Evolutionary conservation across 1,284 basidiomycete genomes (phyloP).

Genomic region (Ganoderma sinense): DNA sequence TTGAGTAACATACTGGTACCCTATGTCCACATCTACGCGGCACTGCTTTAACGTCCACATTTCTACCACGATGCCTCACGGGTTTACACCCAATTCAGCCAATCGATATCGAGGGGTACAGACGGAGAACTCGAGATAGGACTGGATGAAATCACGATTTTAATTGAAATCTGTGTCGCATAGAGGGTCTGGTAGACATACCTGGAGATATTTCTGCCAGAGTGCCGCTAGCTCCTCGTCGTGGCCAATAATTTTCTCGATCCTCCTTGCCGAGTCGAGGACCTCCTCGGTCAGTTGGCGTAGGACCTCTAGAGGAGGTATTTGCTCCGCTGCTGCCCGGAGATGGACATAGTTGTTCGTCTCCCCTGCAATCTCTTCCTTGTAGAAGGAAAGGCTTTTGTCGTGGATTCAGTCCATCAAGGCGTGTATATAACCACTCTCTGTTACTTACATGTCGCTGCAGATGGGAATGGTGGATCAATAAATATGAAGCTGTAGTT

Average conservation of each 20-base stretch:
- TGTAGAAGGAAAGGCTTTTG: slow-evolving; percentile 30
- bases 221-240: slow-evolving; percentile 20
- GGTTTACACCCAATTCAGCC: slow-evolving; percentile 15
- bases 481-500: too few species aligned
- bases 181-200: not conserved
- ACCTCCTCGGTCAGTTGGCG: slow-evolving; percentile 23
- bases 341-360: slow-evolving; percentile 27
- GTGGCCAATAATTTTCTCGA: slow-evolving; percentile 14
- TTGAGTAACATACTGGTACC: not conserved
- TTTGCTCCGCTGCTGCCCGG: slow-evolving; percentile 23
- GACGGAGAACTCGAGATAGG: slow-evolving; percentile 25
- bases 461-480: not conserved
- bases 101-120: slow-evolving; percentile 27
- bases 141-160: not conserved
- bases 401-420: not conserved
- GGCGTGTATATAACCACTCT: too few species aligned
- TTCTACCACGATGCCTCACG: not conserved
- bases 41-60: not conserved
- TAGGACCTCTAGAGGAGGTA: slow-evolving; percentile 17
- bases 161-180: not conserved
- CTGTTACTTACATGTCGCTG: slow-evolving; percentile 25
- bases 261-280: slow-evolving; percentile 24
- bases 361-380: slow-evolving; percentile 27
- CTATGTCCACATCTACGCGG: not conserved
- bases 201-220: slow-evolving; percentile 27